A percentile compares a stretch with the other conserved stretches of the same genome.
Conservation (phyloP, 2,329 filamentous ascomycete genomes). For the Aspergillus vadensis region DNA sequence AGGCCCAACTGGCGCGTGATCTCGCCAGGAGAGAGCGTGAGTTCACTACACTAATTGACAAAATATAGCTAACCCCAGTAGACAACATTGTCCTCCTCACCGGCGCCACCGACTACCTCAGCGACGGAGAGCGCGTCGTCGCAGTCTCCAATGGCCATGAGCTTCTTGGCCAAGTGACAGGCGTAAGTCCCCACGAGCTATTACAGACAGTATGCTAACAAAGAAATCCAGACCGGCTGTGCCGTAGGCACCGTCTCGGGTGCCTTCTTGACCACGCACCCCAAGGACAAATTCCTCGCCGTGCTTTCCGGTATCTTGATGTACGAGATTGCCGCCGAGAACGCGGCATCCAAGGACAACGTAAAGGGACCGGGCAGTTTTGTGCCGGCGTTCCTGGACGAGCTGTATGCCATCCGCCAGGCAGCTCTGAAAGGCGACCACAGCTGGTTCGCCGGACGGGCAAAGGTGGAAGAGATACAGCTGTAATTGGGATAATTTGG, state of each 20-base stretch:
- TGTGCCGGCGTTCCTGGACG: conserved; percentile 81
- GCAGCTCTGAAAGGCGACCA: conserved; percentile 35
- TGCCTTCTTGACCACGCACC: conserved; percentile 68
- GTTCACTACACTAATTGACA: conserved; percentile 9
- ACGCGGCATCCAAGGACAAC: conserved; percentile 57
- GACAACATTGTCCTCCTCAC: conserved; percentile 77
- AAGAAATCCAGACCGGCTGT: conserved; percentile 65
- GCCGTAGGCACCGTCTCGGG: conserved; percentile 80
- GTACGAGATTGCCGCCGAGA: conserved; percentile 77
- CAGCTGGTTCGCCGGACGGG: conserved; percentile 40
- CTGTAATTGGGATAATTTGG: conserved; percentile 17
- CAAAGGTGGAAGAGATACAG: conserved; percentile 38
- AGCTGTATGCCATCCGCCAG: conserved; percentile 52
- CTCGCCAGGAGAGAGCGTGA: conserved; percentile 67
- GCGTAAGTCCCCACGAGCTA: conserved; percentile 32
- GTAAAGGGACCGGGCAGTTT: conserved; percentile 84
- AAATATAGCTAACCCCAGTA: conserved; percentile 12
- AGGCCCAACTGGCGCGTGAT: conserved; percentile 62
- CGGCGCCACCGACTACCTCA: conserved; percentile 73
- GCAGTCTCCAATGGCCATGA: conserved; percentile 75
- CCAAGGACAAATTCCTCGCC: conserved; percentile 68
- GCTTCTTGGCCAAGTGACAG: conserved; percentile 49
- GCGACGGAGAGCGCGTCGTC: conserved; percentile 69
- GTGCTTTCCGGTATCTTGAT: conserved; percentile 72
- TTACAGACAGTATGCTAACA: neutral